Conservation (phyloP, 495 filamentous ascomycete genomes). For the Antarctomyces pellizariae region DNA sequence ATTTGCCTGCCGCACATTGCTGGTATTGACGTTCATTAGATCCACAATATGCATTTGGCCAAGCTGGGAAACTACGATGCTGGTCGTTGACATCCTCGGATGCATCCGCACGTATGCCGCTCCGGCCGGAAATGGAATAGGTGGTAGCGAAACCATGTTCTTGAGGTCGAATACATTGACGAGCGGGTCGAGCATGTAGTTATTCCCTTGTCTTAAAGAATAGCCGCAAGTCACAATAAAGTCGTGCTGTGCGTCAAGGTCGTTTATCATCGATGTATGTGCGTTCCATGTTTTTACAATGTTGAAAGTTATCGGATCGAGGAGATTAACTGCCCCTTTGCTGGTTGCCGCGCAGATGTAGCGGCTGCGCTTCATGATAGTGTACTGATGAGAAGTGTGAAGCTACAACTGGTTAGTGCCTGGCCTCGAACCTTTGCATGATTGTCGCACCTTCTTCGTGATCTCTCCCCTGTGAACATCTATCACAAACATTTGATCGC, state of each 20-base stretch:
- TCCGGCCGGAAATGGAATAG: slow-evolving; percentile 76
- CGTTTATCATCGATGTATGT: slow-evolving; percentile 60
- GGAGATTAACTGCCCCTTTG: slow-evolving; percentile 60
- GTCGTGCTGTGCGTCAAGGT: slow-evolving; percentile 87
- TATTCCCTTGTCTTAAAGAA: slow-evolving; percentile 28
- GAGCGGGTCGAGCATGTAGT: slow-evolving; percentile 56
- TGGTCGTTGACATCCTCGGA: slow-evolving; percentile 78
- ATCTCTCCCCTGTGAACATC: slow-evolving; percentile 72
- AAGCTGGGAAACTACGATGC: slow-evolving; percentile 68
- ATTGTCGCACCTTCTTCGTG: slow-evolving; percentile 32
- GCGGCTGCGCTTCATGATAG: slow-evolving; percentile 69
- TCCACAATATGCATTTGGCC: slow-evolving; percentile 90
- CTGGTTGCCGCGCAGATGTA: slow-evolving; percentile 83
- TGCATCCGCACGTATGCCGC: slow-evolving; percentile 90
- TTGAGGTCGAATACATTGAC: slow-evolving; percentile 91
- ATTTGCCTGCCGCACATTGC: slow-evolving; percentile 71
- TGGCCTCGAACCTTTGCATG: background rate
- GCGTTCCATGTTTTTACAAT: slow-evolving; percentile 74
- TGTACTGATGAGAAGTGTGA: slow-evolving; percentile 52
- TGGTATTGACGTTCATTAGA: slow-evolving; percentile 78
- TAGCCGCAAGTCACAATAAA: slow-evolving; percentile 90
- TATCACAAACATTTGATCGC: slow-evolving; percentile 70
- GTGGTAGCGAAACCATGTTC: slow-evolving; percentile 58
- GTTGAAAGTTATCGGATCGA: slow-evolving; percentile 55
- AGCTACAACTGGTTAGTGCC: slow-evolving; percentile 4